Evolutionary conservation across 176 grass and related monocot species (phyloP), one percentile per base, ranked within the genome.

Genomic region (Saccharum officinarum): DNA sequence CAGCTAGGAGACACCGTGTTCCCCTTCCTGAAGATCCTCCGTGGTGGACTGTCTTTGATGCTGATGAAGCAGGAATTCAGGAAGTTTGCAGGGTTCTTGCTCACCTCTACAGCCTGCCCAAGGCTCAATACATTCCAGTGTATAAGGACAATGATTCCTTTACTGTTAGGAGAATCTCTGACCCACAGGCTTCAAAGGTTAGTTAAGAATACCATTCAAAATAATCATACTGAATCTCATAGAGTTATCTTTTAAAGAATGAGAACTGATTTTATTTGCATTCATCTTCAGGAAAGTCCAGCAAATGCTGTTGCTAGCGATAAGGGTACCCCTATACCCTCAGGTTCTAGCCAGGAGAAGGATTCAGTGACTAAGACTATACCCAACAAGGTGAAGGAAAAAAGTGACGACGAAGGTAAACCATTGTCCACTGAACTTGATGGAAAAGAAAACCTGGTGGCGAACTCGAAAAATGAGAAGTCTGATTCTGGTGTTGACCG

Each of bases 51-150:
- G 93, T 92, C 39, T 98, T 98, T 70, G 96, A 93, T 89, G 93
- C 93, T 16, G 91, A 98, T 57, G 90, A 94, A 78, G 77, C 71
- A 68, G 87, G 76, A 63, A 88, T 98, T 77, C 86, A 90, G 65
- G 93, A 98, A 90, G 93, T 98, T 77, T 95, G 96, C 69, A 93
- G 91, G 41, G 91, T 98, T 69, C 93, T 98, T 77, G 93, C 96
- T 5, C 87, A 93, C 75, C 89, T 98, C 26, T 98, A 98, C 81
- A 92, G 77, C 77, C 83, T 93, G 52, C 93, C 89, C 28, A 98
- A 94, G 89, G 75, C 93, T 64, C 86, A 95, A 20, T 95, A 92
- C 80, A 92, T 95, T 76, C 77, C 89, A 78, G 96, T 94, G 41
- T 95, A 90, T 79, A 98, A 92, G 83, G 96, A 98, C 25, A 90